Conservation (phyloP, 192 early-diverging fungal species). For the Podila clonocystis region DNA sequence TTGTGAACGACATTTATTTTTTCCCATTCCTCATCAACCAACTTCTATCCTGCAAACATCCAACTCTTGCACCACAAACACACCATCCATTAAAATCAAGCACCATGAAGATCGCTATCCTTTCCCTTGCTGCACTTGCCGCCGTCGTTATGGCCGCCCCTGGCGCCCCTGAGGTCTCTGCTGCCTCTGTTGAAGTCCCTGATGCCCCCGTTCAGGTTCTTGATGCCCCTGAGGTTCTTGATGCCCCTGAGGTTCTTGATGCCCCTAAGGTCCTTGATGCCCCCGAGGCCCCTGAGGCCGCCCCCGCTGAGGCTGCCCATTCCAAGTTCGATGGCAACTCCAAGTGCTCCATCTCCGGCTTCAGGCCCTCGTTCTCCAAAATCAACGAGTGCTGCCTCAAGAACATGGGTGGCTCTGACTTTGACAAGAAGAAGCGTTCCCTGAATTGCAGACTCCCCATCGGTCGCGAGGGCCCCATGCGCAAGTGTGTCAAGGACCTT, state of each 20-base stretch:
- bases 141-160: neutral
- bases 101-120: neutral
- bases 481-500: conserved; percentile 33
- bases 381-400: conserved; percentile 32
- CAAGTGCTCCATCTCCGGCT: conserved; percentile 12
- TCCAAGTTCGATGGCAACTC: conserved; percentile 26
- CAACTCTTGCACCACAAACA: neutral
- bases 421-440: neutral
- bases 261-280: neutral
- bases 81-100: neutral
- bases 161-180: neutral
- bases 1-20: neutral
- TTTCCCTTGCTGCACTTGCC: neutral
- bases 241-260: neutral
- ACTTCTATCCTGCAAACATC: neutral
- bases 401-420: conserved; percentile 25
- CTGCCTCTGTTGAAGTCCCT: neutral
- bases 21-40: neutral
- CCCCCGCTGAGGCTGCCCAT: neutral
- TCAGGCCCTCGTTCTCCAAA: conserved; percentile 16
- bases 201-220: neutral
- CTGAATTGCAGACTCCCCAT: conserved; percentile 21
- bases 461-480: conserved; percentile 10
- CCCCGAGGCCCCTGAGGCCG: neutral
- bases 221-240: neutral